phyloP scores from a whole-genome alignment of 2,329 filamentous ascomycete species.

The Pyrenochaeta sp. region DNA sequence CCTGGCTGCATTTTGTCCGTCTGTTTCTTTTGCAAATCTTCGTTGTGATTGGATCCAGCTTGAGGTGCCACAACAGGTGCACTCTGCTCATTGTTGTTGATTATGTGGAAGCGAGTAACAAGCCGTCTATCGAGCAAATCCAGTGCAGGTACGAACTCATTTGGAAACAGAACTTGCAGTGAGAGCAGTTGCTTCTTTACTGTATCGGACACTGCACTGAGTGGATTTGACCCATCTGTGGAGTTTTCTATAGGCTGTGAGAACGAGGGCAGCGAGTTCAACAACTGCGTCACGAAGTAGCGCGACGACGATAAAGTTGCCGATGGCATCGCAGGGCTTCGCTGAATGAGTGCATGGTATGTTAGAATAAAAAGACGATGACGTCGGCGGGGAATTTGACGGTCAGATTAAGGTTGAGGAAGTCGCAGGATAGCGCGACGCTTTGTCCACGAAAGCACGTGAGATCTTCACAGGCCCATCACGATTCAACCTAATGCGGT shows the following conservation, averaged over 20 bases:
- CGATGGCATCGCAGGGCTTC: constrained; percentile 19
- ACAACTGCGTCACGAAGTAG: constrained; percentile 44
- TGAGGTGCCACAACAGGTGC: not conserved
- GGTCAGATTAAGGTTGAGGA: constrained; percentile 33
- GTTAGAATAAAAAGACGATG: constrained; percentile 13
- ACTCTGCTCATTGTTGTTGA: not conserved
- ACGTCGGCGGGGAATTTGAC: constrained; percentile 23
- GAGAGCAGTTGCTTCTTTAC: constrained; percentile 69
- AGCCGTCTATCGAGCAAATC: constrained; percentile 84
- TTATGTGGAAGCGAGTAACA: constrained; percentile 63
- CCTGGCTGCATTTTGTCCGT: not conserved
- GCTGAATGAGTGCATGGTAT: constrained; percentile 12
- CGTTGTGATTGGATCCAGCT: accelerated
- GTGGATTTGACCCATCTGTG: constrained; percentile 53
- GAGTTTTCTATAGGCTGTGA: constrained; percentile 12
- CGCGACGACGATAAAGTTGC: constrained; percentile 33
- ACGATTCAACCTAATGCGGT: constrained; percentile 12
- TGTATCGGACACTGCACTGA: constrained; percentile 36
- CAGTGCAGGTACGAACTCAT: constrained; percentile 81
- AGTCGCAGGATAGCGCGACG: constrained; percentile 24
- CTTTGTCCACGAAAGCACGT: constrained; percentile 29
- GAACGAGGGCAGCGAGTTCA: constrained; percentile 34
- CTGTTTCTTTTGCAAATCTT: not conserved
- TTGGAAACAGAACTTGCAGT: constrained; percentile 85
- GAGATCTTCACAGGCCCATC: constrained; percentile 11